These are phyloP conservation scores for Tilletia setariae DNA, from an alignment of 1,284 basidiomycete genomes.

Conservation along the genomic window DNA sequence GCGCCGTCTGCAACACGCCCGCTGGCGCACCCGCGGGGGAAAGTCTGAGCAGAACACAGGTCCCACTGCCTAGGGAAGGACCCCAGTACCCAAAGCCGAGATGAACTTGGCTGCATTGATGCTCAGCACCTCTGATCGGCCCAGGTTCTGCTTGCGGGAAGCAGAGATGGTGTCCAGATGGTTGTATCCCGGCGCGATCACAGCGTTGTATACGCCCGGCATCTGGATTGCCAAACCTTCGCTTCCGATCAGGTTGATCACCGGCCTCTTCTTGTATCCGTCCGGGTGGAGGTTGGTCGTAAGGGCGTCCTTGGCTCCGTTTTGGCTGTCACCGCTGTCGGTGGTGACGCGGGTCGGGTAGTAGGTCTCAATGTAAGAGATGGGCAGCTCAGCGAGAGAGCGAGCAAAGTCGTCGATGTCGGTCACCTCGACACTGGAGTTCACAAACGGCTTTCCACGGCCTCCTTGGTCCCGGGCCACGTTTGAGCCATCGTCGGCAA, in stretches of 20 bases:
- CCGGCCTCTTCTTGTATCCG: conserved; percentile 17
- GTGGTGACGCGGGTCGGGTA: conserved; percentile 16
- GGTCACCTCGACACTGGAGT: conserved; percentile 16
- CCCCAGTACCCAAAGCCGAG: conserved; percentile 10
- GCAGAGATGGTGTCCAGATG: conserved; percentile 18
- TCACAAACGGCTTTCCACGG: conserved; percentile 17
- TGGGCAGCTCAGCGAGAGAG: conserved; percentile 16
- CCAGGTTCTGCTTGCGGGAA: conserved; percentile 18
- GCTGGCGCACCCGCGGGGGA: no score
- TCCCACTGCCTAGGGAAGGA: not conserved
- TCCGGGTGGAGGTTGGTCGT: conserved; percentile 13
- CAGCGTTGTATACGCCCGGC: not conserved
- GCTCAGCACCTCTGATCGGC: conserved; percentile 15
- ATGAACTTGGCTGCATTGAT: conserved; percentile 19
- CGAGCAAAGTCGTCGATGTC: conserved; percentile 17
- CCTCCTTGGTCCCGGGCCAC: conserved; percentile 15
- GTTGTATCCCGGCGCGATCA: conserved; percentile 20
- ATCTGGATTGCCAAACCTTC: conserved; percentile 18
- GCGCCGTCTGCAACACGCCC: no score
- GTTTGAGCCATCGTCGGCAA: conserved; percentile 19
- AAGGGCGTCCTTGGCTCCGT: conserved; percentile 9
- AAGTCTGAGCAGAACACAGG: no score
- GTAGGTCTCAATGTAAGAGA: conserved; percentile 20
- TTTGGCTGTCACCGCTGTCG: not conserved
- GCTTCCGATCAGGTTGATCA: conserved; percentile 17